Conservation (phyloP, 176 grass and related monocot species). For the Oryza officinalis region DNA sequence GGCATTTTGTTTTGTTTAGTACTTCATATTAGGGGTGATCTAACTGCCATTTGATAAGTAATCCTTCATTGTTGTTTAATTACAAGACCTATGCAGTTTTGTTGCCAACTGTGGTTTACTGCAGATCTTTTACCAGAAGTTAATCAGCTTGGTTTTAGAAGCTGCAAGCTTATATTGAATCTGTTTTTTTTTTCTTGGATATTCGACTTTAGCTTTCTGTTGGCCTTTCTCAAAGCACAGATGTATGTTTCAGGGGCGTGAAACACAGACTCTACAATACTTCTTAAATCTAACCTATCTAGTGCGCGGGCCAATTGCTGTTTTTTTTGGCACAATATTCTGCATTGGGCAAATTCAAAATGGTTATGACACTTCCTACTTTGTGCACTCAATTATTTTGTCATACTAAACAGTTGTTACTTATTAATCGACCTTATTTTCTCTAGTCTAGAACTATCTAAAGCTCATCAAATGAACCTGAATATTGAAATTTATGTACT, state of each 20-base stretch:
- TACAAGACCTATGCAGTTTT: neutral
- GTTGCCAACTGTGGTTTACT: conserved; percentile 12
- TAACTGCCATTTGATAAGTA: conserved; percentile 16
- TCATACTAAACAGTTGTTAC: neutral
- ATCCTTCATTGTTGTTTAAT: neutral
- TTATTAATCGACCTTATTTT: neutral
- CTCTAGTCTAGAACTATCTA: neutral
- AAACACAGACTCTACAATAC: neutral
- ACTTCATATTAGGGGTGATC: conserved; percentile 4
- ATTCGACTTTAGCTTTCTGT: neutral
- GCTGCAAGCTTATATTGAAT: neutral
- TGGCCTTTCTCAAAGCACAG: neutral
- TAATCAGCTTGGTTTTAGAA: neutral
- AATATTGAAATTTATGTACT: conserved; percentile 12
- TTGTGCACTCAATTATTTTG: conserved; percentile 9
- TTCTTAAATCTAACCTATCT: neutral
- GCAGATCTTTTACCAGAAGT: neutral
- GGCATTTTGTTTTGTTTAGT: conserved; percentile 4
- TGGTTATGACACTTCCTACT: neutral
- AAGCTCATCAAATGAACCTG: conserved; percentile 1
- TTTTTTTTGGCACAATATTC: neutral
- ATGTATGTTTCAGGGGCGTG: neutral
- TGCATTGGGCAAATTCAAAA: neutral
- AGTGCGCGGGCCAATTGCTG: neutral
- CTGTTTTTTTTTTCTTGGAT: neutral